These are phyloP conservation scores for Colletotrichum coccodes DNA, from an alignment of 2,329 filamentous ascomycete species.

Conservation along the genomic window DNA sequence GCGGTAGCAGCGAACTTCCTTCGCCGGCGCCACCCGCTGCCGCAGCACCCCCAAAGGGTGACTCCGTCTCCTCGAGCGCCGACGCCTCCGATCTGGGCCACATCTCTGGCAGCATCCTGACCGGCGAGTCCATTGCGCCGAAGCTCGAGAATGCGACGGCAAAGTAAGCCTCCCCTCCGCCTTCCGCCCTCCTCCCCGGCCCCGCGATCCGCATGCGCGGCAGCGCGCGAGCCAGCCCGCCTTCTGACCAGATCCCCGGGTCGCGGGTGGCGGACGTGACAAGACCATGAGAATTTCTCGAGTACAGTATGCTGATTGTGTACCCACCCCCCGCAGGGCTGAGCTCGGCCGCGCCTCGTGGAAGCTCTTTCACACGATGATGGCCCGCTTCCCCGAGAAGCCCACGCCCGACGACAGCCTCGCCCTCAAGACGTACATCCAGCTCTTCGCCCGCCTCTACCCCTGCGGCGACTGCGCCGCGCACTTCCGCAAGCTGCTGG, in stretches of 20 bases:
- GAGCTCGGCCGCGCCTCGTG: conserved; percentile 76
- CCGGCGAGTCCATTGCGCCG: conserved; percentile 79
- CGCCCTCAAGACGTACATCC: conserved; percentile 72
- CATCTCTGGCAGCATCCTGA: conserved; percentile 62
- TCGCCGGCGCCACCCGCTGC: conserved; percentile 14
- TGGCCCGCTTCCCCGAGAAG: conserved; percentile 74
- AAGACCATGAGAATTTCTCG: background rate
- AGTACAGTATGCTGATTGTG: conserved; percentile 13
- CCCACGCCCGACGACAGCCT: conserved; percentile 70
- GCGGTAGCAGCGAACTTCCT: conserved; percentile 41
- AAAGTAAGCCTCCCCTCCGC: conserved; percentile 68
- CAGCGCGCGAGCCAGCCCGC: background rate
- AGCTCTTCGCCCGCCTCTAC: conserved; percentile 75
- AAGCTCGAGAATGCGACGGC: conserved; percentile 85
- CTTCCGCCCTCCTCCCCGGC: background rate
- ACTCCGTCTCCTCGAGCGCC: conserved; percentile 28
- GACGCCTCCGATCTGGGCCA: conserved; percentile 49
- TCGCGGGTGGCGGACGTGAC: background rate
- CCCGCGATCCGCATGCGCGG: background rate
- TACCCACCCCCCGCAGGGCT: conserved; percentile 50
- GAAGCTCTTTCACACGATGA: conserved; percentile 78
- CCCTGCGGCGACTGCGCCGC: conserved; percentile 76
- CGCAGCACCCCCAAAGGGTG: conserved; percentile 32
- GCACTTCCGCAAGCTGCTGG: conserved; percentile 72
- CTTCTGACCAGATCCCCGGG: background rate